These are phyloP conservation scores for Laburnicola sp. DNA, from an alignment of 2,329 filamentous ascomycete genomes.

Conservation along the genomic window DNA sequence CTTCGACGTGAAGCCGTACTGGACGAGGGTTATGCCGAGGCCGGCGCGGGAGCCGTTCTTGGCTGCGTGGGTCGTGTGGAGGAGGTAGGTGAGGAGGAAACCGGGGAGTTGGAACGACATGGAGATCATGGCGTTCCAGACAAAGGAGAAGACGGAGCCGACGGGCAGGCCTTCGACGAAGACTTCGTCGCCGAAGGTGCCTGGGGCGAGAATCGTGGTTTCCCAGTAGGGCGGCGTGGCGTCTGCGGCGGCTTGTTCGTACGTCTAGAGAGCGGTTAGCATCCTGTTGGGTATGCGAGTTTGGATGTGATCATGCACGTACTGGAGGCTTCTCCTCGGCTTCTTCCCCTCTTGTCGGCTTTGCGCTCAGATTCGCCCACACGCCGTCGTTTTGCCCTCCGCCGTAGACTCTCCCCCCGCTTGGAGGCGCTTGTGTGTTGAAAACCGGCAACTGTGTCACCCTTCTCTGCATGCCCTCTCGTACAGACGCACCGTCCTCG, in stretches of 20 bases:
- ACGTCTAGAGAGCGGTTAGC: conserved; percentile 66
- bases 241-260: conserved; percentile 97
- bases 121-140: conserved; percentile 92
- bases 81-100: conserved; percentile 94
- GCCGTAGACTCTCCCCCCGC: conserved; percentile 63
- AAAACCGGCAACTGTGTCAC: conserved; percentile 61
- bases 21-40: conserved; percentile 90
- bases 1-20: conserved; percentile 97
- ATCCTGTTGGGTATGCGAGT: neutral
- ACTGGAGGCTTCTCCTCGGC: conserved; percentile 93
- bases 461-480: conserved; percentile 49
- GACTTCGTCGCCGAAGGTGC: conserved; percentile 89
- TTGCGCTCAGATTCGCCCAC: conserved; percentile 91
- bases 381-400: conserved; percentile 84
- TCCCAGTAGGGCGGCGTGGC: conserved; percentile 98
- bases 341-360: conserved; percentile 79
- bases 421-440: conserved; percentile 39
- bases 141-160: conserved; percentile 80
- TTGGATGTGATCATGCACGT: conserved; percentile 48
- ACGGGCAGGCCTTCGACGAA: conserved; percentile 96
- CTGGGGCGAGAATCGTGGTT: conserved; percentile 93
- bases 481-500: conserved; percentile 26
- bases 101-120: conserved; percentile 97
- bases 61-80: conserved; percentile 96
- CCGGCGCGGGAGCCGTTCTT: conserved; percentile 96